phyloP scores from a whole-genome alignment of 441 rosid genomes.

The Eruca vesicaria region DNA sequence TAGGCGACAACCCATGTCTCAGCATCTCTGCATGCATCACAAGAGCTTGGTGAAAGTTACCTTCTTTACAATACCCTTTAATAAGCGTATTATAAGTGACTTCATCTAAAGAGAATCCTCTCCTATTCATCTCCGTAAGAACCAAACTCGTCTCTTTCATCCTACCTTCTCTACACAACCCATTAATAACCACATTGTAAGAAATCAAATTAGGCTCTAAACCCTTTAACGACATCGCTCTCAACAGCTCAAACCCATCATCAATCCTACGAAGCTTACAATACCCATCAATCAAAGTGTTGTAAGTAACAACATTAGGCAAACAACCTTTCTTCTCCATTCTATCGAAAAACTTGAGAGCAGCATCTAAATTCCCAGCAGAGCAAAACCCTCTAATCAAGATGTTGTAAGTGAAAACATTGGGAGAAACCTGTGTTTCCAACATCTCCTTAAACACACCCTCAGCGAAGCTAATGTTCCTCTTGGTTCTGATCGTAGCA shows the following conservation, averaged over 20 bases:
- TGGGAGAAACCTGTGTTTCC: slow-evolving; percentile 55
- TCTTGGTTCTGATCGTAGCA: slow-evolving; percentile 58
- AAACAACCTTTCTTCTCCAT: slow-evolving; percentile 72
- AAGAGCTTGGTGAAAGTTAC: slow-evolving; percentile 81
- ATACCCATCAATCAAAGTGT: slow-evolving; percentile 66
- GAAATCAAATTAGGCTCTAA: slow-evolving; percentile 80
- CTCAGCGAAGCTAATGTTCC: slow-evolving; percentile 51
- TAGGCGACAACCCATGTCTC: slow-evolving; percentile 71
- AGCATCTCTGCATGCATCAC: slow-evolving; percentile 72
- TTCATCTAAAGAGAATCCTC: slow-evolving; percentile 63
- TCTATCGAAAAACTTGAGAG: slow-evolving; percentile 43
- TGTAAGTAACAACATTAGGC: slow-evolving; percentile 84
- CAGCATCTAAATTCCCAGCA: slow-evolving; percentile 68
- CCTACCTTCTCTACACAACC: slow-evolving; percentile 74
- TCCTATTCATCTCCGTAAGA: slow-evolving; percentile 56
- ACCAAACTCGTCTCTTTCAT: slow-evolving; percentile 63
- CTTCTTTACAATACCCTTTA: slow-evolving; percentile 75
- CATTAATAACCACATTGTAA: slow-evolving; percentile 69
- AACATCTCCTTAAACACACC: slow-evolving; percentile 59
- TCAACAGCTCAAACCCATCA: slow-evolving; percentile 56
- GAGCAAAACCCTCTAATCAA: slow-evolving; percentile 75
- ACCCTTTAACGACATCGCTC: slow-evolving; percentile 57
- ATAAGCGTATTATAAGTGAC: slow-evolving; percentile 82
- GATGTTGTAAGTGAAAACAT: slow-evolving; percentile 79
- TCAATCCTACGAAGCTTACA: slow-evolving; percentile 62